These are phyloP conservation scores for Xerocomellus chrysenteron DNA, from an alignment of 768 basidiomycete genomes.

Conservation along the genomic window DNA sequence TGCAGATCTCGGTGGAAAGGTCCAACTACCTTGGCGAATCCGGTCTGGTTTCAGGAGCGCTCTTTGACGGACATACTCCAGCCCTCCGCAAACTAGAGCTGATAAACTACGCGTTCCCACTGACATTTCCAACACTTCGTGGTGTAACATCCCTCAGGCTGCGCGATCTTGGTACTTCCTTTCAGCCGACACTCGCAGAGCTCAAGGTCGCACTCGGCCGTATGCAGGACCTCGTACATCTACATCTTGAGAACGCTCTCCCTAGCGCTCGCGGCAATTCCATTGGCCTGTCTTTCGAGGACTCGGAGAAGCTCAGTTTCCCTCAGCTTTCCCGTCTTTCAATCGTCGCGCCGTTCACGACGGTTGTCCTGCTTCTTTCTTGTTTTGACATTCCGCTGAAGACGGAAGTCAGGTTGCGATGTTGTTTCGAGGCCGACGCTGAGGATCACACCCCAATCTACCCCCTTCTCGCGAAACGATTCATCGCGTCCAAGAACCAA, in stretches of 20 bases:
- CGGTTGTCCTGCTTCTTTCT: constrained; percentile 14
- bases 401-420: constrained; percentile 19
- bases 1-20: constrained; percentile 24
- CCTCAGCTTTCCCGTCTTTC: constrained; percentile 16
- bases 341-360: constrained; percentile 19
- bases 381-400: constrained; percentile 7
- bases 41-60: constrained; percentile 24
- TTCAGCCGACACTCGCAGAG: constrained; percentile 32
- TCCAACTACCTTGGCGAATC: constrained; percentile 16
- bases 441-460: constrained; percentile 10
- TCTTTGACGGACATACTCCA: constrained; percentile 35
- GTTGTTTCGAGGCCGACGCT: constrained; percentile 3
- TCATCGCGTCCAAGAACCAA: constrained; percentile 4
- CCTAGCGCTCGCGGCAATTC: constrained; percentile 17
- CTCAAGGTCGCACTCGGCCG: constrained; percentile 34
- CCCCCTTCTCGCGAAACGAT: constrained; percentile 17
- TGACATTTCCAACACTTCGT: constrained; percentile 36
- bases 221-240: constrained; percentile 34
- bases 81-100: constrained; percentile 39
- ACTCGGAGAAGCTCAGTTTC: constrained; percentile 3
- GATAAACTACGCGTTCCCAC: constrained; percentile 33
- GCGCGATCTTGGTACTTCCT: constrained; percentile 22
- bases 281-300: background rate
- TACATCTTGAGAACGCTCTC: constrained; percentile 38
- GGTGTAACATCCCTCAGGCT: constrained; percentile 40